These are phyloP conservation scores for Cordyceps fumosorosea DNA, from an alignment of 2,329 filamentous ascomycete genomes.

Conservation along the genomic window DNA sequence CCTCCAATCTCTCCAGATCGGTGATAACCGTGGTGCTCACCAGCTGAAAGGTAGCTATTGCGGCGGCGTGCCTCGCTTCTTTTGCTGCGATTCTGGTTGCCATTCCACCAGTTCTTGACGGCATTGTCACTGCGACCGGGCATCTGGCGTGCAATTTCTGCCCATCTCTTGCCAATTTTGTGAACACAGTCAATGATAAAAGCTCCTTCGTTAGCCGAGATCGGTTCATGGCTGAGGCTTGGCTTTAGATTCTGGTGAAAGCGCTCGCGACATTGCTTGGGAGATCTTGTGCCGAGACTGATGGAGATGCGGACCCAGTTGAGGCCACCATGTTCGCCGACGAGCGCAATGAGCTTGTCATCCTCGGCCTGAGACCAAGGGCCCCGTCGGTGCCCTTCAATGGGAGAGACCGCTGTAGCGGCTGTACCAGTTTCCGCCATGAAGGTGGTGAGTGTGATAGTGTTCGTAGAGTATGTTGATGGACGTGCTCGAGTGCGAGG, in stretches of 20 bases:
- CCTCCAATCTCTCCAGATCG: neutral
- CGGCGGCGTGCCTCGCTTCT: constrained; percentile 37
- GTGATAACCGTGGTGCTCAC: constrained; percentile 10
- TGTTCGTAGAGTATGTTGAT: neutral
- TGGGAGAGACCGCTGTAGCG: no score
- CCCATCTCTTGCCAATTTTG: constrained; percentile 82
- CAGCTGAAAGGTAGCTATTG: constrained; percentile 18
- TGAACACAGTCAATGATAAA: constrained; percentile 71
- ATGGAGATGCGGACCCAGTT: constrained; percentile 89
- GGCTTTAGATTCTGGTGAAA: constrained; percentile 92
- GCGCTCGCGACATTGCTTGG: constrained; percentile 92
- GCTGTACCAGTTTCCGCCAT: neutral
- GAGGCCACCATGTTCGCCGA: constrained; percentile 63
- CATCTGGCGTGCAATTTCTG: constrained; percentile 79
- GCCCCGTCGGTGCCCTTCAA: constrained; percentile 43
- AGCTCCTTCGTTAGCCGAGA: constrained; percentile 61
- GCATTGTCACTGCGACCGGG: constrained; percentile 87
- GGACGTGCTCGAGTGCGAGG: no score
- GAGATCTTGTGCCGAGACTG: constrained; percentile 67
- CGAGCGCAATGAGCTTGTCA: constrained; percentile 60
- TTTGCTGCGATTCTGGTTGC: constrained; percentile 75
- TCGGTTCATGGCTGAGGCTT: constrained; percentile 64
- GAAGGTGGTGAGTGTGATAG: constrained; percentile 15
- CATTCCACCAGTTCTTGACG: constrained; percentile 98
- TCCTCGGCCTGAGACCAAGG: constrained; percentile 82